These are phyloP conservation scores for Russula brevipes DNA, from an alignment of 768 basidiomycete species.

Conservation along the genomic window DNA sequence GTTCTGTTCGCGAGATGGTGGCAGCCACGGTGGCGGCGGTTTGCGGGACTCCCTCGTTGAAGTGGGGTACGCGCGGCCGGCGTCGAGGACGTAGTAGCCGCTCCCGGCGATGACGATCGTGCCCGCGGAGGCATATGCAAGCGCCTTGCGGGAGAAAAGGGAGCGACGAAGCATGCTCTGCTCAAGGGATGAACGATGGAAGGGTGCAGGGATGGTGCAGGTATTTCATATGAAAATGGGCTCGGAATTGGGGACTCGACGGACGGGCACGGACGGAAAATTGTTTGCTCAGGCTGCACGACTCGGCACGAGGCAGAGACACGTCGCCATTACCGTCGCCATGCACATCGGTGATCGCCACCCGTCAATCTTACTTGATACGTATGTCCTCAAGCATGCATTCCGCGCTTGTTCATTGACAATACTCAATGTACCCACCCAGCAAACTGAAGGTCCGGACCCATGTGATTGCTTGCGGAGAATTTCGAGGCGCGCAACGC, in stretches of 20 bases:
- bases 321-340: too few relatives aligned
- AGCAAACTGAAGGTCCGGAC: too few relatives aligned
- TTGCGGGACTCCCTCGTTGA: slow-evolving; percentile 63
- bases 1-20: slow-evolving; percentile 65
- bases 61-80: slow-evolving; percentile 60
- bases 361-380: too few relatives aligned
- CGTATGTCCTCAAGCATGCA: too few relatives aligned
- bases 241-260: background rate
- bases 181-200: background rate
- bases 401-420: too few relatives aligned
- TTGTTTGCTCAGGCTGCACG: too few relatives aligned
- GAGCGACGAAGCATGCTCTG: slow-evolving; percentile 26
- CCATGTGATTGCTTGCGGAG: too few relatives aligned
- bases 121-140: slow-evolving; percentile 50
- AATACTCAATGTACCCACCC: too few relatives aligned
- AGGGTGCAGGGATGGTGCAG: background rate
- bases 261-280: too few relatives aligned
- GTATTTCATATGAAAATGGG: slow-evolving; percentile 1
- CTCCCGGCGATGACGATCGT: slow-evolving; percentile 50
- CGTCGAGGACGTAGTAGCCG: slow-evolving; percentile 69
- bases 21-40: slow-evolving; percentile 75
- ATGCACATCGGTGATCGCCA: too few relatives aligned
- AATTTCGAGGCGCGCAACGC: too few relatives aligned
- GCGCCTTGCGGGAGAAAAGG: slow-evolving; percentile 51
- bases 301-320: too few relatives aligned